Evolutionary conservation across 2,329 filamentous ascomycete genomes (phyloP).

Genomic region (Aureobasidium sp.): DNA sequence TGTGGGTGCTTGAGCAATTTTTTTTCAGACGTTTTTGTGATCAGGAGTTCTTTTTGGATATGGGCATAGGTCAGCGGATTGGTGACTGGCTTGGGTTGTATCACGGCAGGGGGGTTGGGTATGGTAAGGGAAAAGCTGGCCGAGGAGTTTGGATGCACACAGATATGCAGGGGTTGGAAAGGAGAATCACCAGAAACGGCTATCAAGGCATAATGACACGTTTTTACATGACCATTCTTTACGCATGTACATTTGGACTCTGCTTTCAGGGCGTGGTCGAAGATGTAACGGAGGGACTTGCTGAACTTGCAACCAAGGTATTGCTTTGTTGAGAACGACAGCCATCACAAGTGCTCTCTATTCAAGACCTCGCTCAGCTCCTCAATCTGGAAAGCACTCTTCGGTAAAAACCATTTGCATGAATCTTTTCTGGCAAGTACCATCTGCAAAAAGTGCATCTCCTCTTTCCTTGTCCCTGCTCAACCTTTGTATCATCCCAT

Average conservation of each 20-base stretch:
- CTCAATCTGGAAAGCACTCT: no score
- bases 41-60: neutral
- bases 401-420: no score
- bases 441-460: neutral
- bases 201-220: neutral
- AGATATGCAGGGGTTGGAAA: neutral
- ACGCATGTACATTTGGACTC: no score
- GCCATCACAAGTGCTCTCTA: no score
- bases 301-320: no score
- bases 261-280: no score
- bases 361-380: no score
- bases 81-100: neutral
- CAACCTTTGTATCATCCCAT: neutral
- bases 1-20: constrained; percentile 19
- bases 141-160: neutral
- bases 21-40: neutral
- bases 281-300: no score
- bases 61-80: neutral
- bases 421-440: no score
- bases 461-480: neutral
- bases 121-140: neutral
- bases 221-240: neutral
- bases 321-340: no score
- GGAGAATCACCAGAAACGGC: neutral
- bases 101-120: neutral